Evolutionary conservation across 768 basidiomycete genomes (phyloP).

Genomic region (Russula virescens): DNA sequence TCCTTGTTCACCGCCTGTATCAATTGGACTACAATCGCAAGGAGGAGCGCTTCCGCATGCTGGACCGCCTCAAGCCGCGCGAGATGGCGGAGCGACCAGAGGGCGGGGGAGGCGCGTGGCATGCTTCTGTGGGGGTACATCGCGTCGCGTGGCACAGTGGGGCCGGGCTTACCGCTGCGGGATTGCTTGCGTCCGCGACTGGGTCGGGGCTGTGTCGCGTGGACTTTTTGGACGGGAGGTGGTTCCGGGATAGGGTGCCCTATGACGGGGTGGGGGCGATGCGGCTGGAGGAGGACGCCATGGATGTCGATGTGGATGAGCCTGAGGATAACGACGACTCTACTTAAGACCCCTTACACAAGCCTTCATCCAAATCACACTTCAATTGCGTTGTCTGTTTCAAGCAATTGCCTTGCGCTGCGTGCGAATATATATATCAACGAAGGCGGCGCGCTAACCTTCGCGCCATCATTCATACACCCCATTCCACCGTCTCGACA

Average conservation of each 20-base stretch:
- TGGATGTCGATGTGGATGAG: conserved; percentile 32
- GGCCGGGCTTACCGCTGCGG: conserved; percentile 55
- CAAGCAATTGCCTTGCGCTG: too few relatives aligned
- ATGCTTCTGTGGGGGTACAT: conserved; percentile 69
- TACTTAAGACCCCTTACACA: not conserved
- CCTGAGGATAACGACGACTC: conserved; percentile 35
- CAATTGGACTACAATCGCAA: conserved; percentile 83
- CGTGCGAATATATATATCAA: too few relatives aligned
- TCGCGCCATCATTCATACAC: too few relatives aligned
- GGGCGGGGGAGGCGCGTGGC: conserved; percentile 58
- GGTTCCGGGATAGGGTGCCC: conserved; percentile 59
- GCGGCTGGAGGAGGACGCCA: conserved; percentile 44
- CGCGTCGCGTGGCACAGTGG: conserved; percentile 78
- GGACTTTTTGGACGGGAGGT: conserved; percentile 75
- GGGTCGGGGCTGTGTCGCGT: conserved; percentile 83
- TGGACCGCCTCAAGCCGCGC: conserved; percentile 79
- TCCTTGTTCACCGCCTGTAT: conserved; percentile 73
- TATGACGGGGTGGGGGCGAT: conserved; percentile 59
- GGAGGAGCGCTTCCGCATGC: conserved; percentile 72
- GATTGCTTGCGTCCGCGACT: conserved; percentile 69
- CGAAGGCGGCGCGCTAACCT: too few relatives aligned
- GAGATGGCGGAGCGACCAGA: conserved; percentile 46
- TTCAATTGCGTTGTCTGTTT: too few relatives aligned
- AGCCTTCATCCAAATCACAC: too few relatives aligned
- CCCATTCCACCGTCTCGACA: too few relatives aligned